Conservation (phyloP, 2,329 filamentous ascomycete genomes). For the Aspergillus candidus region DNA sequence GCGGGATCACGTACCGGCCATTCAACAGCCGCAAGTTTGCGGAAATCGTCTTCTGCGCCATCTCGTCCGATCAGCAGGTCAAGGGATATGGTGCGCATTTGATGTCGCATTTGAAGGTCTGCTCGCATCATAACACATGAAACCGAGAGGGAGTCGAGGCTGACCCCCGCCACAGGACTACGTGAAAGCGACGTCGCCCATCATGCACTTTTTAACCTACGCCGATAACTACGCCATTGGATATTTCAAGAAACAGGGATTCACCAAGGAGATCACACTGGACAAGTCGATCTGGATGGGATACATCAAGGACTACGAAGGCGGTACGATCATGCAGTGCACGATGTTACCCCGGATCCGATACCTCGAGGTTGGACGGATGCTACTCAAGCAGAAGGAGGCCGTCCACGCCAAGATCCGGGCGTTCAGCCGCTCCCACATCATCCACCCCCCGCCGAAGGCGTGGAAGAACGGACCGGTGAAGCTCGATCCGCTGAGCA, state of each 20-base stretch:
- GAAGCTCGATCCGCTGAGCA: conserved; percentile 76
- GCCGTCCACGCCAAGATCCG: conserved; percentile 91
- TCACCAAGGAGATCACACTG: conserved; percentile 96
- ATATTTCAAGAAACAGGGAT: conserved; percentile 98
- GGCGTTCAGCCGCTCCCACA: conserved; percentile 80
- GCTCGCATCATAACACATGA: not conserved
- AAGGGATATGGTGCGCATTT: conserved; percentile 97
- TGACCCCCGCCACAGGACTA: conserved; percentile 55
- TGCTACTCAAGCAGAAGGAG: conserved; percentile 97
- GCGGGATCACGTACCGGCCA: conserved; percentile 91
- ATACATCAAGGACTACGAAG: conserved; percentile 99
- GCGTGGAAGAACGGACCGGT: conserved; percentile 73
- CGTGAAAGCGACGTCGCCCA: conserved; percentile 89
- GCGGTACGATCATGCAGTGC: conserved; percentile 98
- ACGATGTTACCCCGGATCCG: conserved; percentile 92
- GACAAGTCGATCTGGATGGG: conserved; percentile 94
- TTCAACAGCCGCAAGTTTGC: conserved; percentile 91
- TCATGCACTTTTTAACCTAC: conserved; percentile 98
- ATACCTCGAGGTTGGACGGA: conserved; percentile 85
- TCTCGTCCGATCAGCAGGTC: conserved; percentile 95
- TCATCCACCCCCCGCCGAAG: conserved; percentile 76
- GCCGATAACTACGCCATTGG: conserved; percentile 98
- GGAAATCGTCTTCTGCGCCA: conserved; percentile 97
- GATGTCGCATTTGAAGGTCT: conserved; percentile 88
- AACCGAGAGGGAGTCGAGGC: not conserved